Evolutionary conservation across 805 yeast genomes (phyloP).

Genomic region (Candida wancherniae): DNA sequence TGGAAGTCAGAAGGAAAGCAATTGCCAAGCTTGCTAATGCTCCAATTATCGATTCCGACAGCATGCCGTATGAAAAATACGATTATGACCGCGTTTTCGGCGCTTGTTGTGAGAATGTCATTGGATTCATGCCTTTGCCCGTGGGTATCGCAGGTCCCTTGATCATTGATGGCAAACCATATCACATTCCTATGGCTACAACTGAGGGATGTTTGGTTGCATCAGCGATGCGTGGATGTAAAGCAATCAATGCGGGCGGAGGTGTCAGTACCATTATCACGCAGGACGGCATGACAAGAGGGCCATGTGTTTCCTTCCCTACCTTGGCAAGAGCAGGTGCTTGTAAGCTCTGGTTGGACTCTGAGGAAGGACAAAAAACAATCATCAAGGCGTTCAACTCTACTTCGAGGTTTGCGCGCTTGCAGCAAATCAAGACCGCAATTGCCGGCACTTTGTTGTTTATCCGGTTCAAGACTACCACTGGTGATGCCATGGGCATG

Average conservation of each 20-base stretch:
- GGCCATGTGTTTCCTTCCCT: conserved; percentile 93
- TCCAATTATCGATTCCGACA: conserved; percentile 65
- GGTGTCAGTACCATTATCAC: conserved; percentile 91
- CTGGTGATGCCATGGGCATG: conserved; percentile 99
- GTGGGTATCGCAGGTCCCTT: conserved; percentile 98
- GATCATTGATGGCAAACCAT: conserved; percentile 81
- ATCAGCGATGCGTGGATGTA: conserved; percentile 98
- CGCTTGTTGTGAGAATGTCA: conserved; percentile 98
- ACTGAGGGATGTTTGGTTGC: conserved; percentile 99
- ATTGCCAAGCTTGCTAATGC: conserved; percentile 79
- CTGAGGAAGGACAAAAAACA: conserved; percentile 82
- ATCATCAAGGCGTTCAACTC: conserved; percentile 91
- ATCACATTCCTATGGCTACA: conserved; percentile 97
- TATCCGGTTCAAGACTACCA: conserved; percentile 94
- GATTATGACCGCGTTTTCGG: conserved; percentile 96
- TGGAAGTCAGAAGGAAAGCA: conserved; percentile 86
- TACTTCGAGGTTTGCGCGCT: conserved; percentile 94
- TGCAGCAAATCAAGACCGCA: conserved; percentile 87
- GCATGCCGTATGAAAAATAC: conserved; percentile 75
- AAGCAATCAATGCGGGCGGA: conserved; percentile 95
- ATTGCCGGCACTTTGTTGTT: conserved; percentile 87
- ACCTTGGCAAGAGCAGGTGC: conserved; percentile 84
- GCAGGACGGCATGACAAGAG: conserved; percentile 98
- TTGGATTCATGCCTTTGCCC: conserved; percentile 94
- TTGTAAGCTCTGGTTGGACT: conserved; percentile 91